These are phyloP conservation scores for Wickerhamomyces sp. DNA, from an alignment of 1,139 yeast genomes.

Conservation along the genomic window DNA sequence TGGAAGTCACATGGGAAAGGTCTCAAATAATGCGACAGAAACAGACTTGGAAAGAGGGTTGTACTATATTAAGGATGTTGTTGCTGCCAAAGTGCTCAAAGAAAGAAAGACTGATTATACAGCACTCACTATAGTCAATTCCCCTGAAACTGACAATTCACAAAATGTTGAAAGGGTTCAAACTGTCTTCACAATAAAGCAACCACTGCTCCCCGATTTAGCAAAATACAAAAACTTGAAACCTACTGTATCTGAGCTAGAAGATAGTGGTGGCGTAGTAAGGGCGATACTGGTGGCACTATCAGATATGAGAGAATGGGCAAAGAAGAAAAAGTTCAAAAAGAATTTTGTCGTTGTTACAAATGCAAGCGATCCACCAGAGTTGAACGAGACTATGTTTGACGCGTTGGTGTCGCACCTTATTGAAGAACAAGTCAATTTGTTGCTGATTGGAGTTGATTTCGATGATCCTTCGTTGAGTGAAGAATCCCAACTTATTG, in stretches of 20 bases:
- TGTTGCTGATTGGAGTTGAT: slow-evolving; percentile 20
- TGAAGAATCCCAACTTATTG: neutral
- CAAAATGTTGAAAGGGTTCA: slow-evolving; percentile 8
- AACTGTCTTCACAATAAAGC: slow-evolving; percentile 8
- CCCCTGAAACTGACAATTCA: slow-evolving; percentile 13
- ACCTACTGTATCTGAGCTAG: slow-evolving; percentile 3
- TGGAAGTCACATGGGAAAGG: slow-evolving; percentile 32
- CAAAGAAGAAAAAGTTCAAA: slow-evolving; percentile 19
- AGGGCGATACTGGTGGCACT: slow-evolving; percentile 16
- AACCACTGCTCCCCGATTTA: slow-evolving; percentile 11
- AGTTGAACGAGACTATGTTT: slow-evolving; percentile 10
- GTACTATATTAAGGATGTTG: slow-evolving; percentile 37
- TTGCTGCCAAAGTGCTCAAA: slow-evolving; percentile 37
- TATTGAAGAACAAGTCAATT: slow-evolving; percentile 5
- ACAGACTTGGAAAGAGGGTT: slow-evolving; percentile 36
- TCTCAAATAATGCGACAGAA: slow-evolving; percentile 18
- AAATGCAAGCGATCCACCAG: slow-evolving; percentile 12
- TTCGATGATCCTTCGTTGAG: slow-evolving; percentile 8
- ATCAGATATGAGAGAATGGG: slow-evolving; percentile 14
- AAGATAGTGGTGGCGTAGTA: slow-evolving; percentile 12
- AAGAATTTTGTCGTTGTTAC: slow-evolving; percentile 22
- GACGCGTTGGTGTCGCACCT: neutral
- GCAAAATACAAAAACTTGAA: slow-evolving; percentile 5
- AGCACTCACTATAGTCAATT: slow-evolving; percentile 40
- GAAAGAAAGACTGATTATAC: slow-evolving; percentile 56